These are phyloP conservation scores for Leptomonas seymouri DNA, from an alignment of 208 protist species.

Conservation along the genomic window DNA sequence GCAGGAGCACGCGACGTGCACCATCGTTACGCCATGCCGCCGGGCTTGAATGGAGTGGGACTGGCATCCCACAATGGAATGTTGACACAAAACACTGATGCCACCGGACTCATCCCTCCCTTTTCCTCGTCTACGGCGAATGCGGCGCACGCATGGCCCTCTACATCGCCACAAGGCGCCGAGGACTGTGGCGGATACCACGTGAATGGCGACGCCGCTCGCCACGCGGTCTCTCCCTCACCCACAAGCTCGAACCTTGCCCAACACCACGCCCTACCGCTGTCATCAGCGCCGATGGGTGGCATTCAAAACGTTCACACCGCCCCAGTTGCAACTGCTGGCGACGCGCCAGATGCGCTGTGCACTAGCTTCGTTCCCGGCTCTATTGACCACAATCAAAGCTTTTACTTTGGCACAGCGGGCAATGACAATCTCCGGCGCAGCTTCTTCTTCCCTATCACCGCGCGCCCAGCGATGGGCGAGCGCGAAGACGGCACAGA, in stretches of 20 bases:
- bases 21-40: neutral
- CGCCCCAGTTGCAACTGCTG: neutral
- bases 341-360: neutral
- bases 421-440: conserved; percentile 37
- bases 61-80: neutral
- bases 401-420: conserved; percentile 37
- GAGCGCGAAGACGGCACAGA: conserved; percentile 2
- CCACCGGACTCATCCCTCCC: neutral
- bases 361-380: neutral
- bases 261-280: neutral
- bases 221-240: neutral
- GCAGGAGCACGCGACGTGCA: neutral
- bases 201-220: neutral
- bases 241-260: neutral
- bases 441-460: conserved; percentile 43
- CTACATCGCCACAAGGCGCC: neutral
- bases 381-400: conserved; percentile 20
- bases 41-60: neutral
- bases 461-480: neutral
- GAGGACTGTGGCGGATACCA: neutral
- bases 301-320: neutral
- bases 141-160: neutral
- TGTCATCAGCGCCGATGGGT: neutral
- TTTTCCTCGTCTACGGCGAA: neutral
- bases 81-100: neutral